Evolutionary conservation across 2,329 filamentous ascomycete genomes (phyloP), one percentile per base, ranked within the genome.

Genomic region (Bipolaris oryzae): DNA sequence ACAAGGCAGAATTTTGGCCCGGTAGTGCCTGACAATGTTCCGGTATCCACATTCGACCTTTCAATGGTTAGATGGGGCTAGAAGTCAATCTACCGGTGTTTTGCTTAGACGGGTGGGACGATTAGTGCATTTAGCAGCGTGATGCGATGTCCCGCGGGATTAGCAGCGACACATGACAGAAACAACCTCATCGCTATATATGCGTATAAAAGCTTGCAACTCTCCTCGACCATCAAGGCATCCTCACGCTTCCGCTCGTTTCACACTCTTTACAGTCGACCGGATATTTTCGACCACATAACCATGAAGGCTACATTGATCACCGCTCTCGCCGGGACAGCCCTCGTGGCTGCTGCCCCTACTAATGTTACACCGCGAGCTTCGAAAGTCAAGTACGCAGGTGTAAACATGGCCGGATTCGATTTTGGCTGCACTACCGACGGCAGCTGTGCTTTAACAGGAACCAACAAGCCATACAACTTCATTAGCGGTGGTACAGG

Each of bases 351-450:
- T 43, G 41, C 41, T 28, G 41, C 41, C 23, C 41, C 41, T 43
- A 15, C 41, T 7, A 43, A 43, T 28, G 41, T 43, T 31, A 25
- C 41, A 43, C 41, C 41, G 3, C 23, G 41, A 43, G 23, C 41
- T 43, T 43, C 41, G 7, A 43, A 28, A 6, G 41, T 43, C 23
- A 43, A 68, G 21, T 74, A 67, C 49, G 71, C 64, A 10, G 77
- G 77, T 44, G 68, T 78, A 28, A 80, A 80, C 62, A 80, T 82
- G 51, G 76, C 80, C 5, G 81, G 81, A 1, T 80, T 80, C 52
- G 81, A 82, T 55, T 82, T 82, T 58, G 79, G 79, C n/a, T 80
- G 78, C 57, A 61, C 57, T 7, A 72, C 55, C 4, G 41, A 43
- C 7, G 41, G 41, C 15, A 9, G 3, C 15, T 43, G 41, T 28